Percentiles rank a stretch among this genome's conserved stretches.
phyloP scores from a whole-genome alignment of 1,284 basidiomycete species.

The Vanrija pseudolonga region DNA sequence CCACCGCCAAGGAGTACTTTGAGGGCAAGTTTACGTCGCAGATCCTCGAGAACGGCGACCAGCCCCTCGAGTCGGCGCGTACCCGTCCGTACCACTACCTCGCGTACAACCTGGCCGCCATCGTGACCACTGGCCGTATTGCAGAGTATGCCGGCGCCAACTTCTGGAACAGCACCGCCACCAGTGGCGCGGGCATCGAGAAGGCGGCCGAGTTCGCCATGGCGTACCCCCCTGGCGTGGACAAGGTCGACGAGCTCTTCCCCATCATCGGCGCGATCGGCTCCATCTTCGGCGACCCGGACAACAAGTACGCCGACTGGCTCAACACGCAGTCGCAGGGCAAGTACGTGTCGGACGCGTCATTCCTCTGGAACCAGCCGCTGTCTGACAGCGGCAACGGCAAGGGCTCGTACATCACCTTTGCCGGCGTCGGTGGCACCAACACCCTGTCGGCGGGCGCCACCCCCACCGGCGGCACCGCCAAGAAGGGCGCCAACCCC shows the following conservation, averaged over 20 bases:
- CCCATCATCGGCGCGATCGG: conserved; percentile 26
- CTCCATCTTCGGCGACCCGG: conserved; percentile 33
- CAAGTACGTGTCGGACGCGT: conserved; percentile 24
- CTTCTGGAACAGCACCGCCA: conserved; percentile 23
- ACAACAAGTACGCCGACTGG: conserved; percentile 27
- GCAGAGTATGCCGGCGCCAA: conserved; percentile 15
- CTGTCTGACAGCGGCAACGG: conserved; percentile 12
- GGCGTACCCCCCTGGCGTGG: conserved; percentile 5
- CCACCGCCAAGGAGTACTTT: conserved; percentile 27
- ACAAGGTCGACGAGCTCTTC: conserved; percentile 13
- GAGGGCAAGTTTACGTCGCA: conserved; percentile 23
- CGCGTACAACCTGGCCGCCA: conserved; percentile 38
- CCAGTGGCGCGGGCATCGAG: conserved; percentile 23
- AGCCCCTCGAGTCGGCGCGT: conserved; percentile 31
- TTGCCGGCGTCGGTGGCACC: conserved; percentile 4
- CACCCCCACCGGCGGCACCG: background rate
- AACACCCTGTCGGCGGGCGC: conserved; percentile 1
- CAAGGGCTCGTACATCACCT: conserved; percentile 1
- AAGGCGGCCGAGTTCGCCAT: conserved; percentile 35
- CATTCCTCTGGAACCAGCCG: conserved; percentile 23
- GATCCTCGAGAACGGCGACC: conserved; percentile 34
- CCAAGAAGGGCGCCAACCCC: conserved; percentile 9
- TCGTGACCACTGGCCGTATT: conserved; percentile 17
- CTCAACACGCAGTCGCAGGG: conserved; percentile 19
- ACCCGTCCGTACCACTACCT: conserved; percentile 43